Percentiles rank a stretch among this genome's conserved stretches.
phyloP scores from a whole-genome alignment of 2,329 filamentous ascomycete species.

The Volutella citrinella region DNA sequence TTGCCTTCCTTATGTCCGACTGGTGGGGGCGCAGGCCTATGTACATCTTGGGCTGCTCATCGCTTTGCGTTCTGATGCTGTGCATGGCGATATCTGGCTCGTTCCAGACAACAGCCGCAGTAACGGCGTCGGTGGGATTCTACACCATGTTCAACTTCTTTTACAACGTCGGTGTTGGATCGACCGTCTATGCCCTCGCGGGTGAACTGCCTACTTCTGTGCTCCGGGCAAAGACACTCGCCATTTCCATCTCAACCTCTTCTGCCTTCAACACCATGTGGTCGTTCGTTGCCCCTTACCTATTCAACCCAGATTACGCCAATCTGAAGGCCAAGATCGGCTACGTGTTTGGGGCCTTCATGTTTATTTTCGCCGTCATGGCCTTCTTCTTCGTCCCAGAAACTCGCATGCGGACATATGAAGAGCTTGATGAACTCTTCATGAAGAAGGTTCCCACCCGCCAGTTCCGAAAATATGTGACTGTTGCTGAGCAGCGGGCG shows the following conservation, averaged over 20 bases:
- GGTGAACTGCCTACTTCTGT: conserved; percentile 42
- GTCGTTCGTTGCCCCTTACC: conserved; percentile 46
- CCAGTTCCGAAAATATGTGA: conserved; percentile 21
- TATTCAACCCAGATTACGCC: conserved; percentile 30
- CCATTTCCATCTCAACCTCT: conserved; percentile 44
- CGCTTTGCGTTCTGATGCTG: conserved; percentile 18
- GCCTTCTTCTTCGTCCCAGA: conserved; percentile 50
- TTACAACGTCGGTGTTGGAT: conserved; percentile 39
- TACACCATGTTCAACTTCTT: conserved; percentile 39
- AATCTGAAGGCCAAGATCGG: conserved; percentile 40
- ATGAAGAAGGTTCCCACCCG: conserved; percentile 21
- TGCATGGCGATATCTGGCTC: conserved; percentile 29
- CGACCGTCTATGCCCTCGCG: conserved; percentile 40
- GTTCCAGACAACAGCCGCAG: conserved; percentile 18
- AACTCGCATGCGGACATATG: conserved; percentile 29
- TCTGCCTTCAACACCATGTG: conserved; percentile 40
- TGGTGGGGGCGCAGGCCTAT: conserved; percentile 28
- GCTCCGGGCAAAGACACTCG: conserved; percentile 41
- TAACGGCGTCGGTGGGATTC: conserved; percentile 30
- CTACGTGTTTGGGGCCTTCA: conserved; percentile 37
- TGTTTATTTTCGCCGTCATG: conserved; percentile 30
- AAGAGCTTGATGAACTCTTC: conserved; percentile 28
- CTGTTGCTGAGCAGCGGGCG: conserved; percentile 21
- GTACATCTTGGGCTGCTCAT: conserved; percentile 23
- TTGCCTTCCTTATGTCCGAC: conserved; percentile 25